Base-by-base conservation (phyloP, 2,329 filamentous ascomycete species). In the Xylariaceae sp. region DNA sequence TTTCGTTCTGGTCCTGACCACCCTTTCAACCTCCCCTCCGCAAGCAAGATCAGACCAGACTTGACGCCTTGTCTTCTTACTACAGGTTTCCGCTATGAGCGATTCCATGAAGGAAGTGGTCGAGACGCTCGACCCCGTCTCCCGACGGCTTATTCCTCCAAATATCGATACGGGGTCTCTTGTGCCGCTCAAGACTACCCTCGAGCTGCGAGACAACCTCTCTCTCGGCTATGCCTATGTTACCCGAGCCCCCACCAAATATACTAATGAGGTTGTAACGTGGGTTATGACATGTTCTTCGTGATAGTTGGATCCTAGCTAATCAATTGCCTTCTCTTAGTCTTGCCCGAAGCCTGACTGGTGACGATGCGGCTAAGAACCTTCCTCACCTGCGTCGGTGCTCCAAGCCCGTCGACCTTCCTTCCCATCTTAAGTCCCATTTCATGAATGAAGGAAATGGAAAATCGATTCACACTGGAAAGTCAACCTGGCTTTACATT, bases 321-420 rank as follows among this genome's bases (percentile, higher is more conserved):
- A 56, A 45, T 54, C 67, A 53, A 66, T 50, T 13, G 39, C 19
- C 38, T 29, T 34, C 29, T 17, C n/a, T 38, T 24, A 47, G 60
- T 50, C 81, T 78, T 45, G 64, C 82, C 53, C 73, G 76, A 54
- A 66, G 68, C 39, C 63, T 80, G 57, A 66, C 78, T 46, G 76
- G 76, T 55, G 75, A 79, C 56, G 77, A 78, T 60, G 73, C 74
- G 56, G 76, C 74, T 73, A 78, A 81, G 64, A 77, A 76, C 70
- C 69, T 84, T 54, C 76, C 79, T 66, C 81, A 91, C 66, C 72
- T 91, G 42, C 84, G 86, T 49, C 78, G 86, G 61, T 87, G 88
- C 61, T 85, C 83, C 44, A 89, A 89, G 63, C 78, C 77, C 35
- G 69, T 71, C 39, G 83, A 85, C 55, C 71, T 90, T 8, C 84